Evolutionary conservation across 345 rosid species (phyloP).

Genomic region (Syzygium aqueum): DNA sequence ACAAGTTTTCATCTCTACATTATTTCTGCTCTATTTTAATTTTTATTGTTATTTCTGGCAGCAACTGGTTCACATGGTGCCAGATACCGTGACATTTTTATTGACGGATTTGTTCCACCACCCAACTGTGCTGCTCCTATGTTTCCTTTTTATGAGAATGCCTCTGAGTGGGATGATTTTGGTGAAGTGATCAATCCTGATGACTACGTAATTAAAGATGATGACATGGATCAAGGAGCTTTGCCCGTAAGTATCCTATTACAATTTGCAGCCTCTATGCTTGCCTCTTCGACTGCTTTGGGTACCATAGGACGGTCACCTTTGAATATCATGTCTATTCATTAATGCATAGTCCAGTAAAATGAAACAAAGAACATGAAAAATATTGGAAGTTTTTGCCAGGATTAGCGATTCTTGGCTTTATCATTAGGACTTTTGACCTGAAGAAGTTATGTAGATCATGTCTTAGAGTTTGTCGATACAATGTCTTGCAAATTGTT

Average conservation of each 20-base stretch:
- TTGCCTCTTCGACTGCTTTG: background rate
- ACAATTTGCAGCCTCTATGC: background rate
- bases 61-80: slow-evolving; percentile 49
- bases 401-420: background rate
- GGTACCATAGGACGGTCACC: background rate
- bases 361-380: background rate
- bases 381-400: background rate
- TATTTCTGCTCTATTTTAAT: background rate
- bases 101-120: slow-evolving; percentile 92
- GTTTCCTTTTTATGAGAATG: slow-evolving; percentile 83
- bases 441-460: background rate
- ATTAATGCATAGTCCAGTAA: background rate
- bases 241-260: slow-evolving; percentile 15
- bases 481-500: background rate
- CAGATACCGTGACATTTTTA: slow-evolving; percentile 61
- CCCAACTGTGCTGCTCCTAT: slow-evolving; percentile 80
- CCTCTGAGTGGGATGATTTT: slow-evolving; percentile 91
- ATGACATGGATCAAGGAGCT: slow-evolving; percentile 64
- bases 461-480: background rate
- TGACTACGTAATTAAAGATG: slow-evolving; percentile 85
- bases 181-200: slow-evolving; percentile 97
- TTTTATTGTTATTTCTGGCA: slow-evolving; percentile 11
- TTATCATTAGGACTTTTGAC: background rate
- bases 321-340: background rate
- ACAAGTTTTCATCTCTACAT: background rate